Conservation (phyloP, 192 early-diverging fungal genomes). For the Mortierella hygrophila region DNA sequence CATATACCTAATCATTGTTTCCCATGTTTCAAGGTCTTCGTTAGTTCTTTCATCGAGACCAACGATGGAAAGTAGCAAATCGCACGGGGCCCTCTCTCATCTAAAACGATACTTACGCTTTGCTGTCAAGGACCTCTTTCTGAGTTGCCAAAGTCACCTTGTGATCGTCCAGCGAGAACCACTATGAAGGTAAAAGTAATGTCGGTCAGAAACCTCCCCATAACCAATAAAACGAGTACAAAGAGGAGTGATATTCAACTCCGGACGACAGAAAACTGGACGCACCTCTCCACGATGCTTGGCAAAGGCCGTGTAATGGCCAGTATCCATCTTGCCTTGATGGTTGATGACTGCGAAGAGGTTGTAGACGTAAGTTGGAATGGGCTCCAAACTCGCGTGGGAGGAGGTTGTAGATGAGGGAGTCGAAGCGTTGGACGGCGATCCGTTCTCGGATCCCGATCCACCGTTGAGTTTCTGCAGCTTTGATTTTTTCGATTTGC, state of each 20-base stretch:
- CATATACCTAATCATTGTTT: conserved; percentile 75
- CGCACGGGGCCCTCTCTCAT: no score
- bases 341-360: conserved; percentile 96
- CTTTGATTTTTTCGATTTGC: conserved; percentile 59
- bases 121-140: conserved; percentile 82
- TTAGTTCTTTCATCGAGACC: neutral
- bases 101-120: conserved; percentile 62
- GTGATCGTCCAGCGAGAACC: conserved; percentile 94
- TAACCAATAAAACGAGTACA: neutral
- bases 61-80: neutral
- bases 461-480: conserved; percentile 54
- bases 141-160: conserved; percentile 74
- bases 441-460: conserved; percentile 30
- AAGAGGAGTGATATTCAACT: neutral
- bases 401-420: conserved; percentile 30
- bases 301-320: conserved; percentile 93
- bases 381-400: conserved; percentile 56
- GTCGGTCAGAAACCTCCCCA: neutral
- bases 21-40: neutral
- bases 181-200: conserved; percentile 57
- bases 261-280: neutral
- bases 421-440: conserved; percentile 16
- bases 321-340: conserved; percentile 91
- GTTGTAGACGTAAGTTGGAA: conserved; percentile 82
- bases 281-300: conserved; percentile 78